Evolutionary conservation across 768 basidiomycete species (phyloP).

Genomic region (Psilocybe subaeruginosa): DNA sequence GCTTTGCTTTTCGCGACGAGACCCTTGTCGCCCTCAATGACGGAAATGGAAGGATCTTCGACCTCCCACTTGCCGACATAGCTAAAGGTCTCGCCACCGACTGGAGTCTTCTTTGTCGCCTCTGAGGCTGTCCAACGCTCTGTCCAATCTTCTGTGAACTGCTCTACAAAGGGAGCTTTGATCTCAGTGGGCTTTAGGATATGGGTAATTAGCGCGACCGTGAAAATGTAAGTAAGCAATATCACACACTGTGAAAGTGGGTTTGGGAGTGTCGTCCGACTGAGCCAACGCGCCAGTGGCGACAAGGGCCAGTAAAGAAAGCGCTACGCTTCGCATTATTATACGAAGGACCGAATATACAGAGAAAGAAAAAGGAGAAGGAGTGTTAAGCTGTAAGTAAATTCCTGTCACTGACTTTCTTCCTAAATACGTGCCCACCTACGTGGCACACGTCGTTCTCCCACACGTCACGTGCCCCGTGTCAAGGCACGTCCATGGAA

Average conservation of each 20-base stretch:
- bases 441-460: slow-evolving; percentile 46
- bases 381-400: slow-evolving; percentile 30
- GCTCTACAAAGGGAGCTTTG: slow-evolving; percentile 92
- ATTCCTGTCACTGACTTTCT: slow-evolving; percentile 23
- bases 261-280: slow-evolving; percentile 60
- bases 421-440: slow-evolving; percentile 43
- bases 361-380: slow-evolving; percentile 36
- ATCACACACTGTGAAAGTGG: slow-evolving; percentile 65
- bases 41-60: slow-evolving; percentile 79
- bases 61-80: slow-evolving; percentile 98
- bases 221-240: slow-evolving; percentile 10
- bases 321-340: slow-evolving; percentile 87
- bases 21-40: slow-evolving; percentile 86
- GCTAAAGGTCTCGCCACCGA: slow-evolving; percentile 94
- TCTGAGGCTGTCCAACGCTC: slow-evolving; percentile 95
- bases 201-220: slow-evolving; percentile 16
- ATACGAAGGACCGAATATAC: slow-evolving; percentile 64
- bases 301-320: slow-evolving; percentile 73
- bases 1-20: slow-evolving; percentile 97
- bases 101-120: slow-evolving; percentile 97
- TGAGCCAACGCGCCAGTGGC: slow-evolving; percentile 65
- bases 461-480: slow-evolving; percentile 42
- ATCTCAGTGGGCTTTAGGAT: slow-evolving; percentile 66
- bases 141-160: slow-evolving; percentile 91
- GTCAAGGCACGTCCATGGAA: slow-evolving; percentile 7